These are phyloP conservation scores for Globisporangium apiculatum DNA, from an alignment of 352 stramenopile species.

Conservation along the genomic window DNA sequence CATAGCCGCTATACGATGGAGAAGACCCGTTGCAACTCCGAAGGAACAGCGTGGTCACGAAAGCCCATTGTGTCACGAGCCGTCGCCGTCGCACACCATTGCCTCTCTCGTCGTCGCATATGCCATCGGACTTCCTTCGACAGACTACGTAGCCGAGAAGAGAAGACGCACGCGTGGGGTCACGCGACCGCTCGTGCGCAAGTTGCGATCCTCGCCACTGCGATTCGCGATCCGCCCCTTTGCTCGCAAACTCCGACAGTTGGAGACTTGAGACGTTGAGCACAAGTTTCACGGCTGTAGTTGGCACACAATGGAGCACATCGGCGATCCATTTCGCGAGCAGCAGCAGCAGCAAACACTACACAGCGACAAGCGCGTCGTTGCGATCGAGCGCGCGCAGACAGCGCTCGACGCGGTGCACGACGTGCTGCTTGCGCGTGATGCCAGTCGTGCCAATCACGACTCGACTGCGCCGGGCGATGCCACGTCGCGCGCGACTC, in stretches of 20 bases:
- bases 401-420: conserved; percentile 8
- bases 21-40: no score
- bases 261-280: conserved; percentile 9
- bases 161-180: not conserved
- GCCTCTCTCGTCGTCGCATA: no score
- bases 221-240: not conserved
- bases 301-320: not conserved
- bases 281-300: conserved; percentile 12
- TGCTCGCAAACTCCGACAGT: conserved; percentile 7
- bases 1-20: no score
- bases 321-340: not conserved
- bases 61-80: no score
- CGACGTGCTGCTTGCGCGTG: conserved; percentile 4
- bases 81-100: no score
- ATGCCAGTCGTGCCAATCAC: not conserved
- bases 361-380: not conserved
- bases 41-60: no score
- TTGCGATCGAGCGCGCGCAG: conserved; percentile 11
- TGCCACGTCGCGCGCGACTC: not conserved
- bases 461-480: no score
- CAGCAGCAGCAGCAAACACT: not conserved
- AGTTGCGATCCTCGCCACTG: not conserved
- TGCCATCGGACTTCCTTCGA: not conserved
- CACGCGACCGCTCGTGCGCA: not conserved
- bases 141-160: not conserved